phyloP scores from a whole-genome alignment of 352 stramenopile species.

The Phytopythium vexans region DNA sequence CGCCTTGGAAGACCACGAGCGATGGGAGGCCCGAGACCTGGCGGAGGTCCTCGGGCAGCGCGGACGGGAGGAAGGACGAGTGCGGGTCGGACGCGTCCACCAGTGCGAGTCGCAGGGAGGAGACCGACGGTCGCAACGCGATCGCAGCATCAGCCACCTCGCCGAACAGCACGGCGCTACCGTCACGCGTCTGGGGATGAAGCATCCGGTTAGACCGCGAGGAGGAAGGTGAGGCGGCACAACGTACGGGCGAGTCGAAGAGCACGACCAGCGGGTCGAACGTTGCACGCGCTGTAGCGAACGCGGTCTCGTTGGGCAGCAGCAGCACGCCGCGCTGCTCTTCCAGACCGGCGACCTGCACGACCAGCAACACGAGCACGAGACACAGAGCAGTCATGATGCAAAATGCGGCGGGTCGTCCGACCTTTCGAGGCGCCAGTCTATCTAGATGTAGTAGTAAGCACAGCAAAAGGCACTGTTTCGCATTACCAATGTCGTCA shows the following conservation, averaged over 20 bases:
- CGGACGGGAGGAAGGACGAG: neutral
- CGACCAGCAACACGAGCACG: neutral
- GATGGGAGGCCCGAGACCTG: slow-evolving; percentile 24
- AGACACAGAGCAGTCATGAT: too few species aligned
- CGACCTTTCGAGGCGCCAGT: too few species aligned
- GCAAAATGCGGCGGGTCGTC: too few species aligned
- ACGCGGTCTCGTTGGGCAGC: slow-evolving; percentile 14
- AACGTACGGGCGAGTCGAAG: slow-evolving; percentile 26
- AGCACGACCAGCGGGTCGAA: slow-evolving; percentile 39
- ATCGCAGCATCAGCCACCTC: slow-evolving; percentile 31
- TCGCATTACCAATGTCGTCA: neutral
- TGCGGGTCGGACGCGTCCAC: slow-evolving; percentile 19
- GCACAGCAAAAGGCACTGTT: too few species aligned
- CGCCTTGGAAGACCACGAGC: slow-evolving; percentile 24
- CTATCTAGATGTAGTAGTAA: too few species aligned
- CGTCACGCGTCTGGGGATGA: slow-evolving; percentile 12
- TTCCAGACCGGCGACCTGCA: slow-evolving; percentile 2
- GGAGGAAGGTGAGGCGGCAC: too few species aligned
- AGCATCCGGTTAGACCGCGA: neutral
- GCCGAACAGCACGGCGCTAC: slow-evolving; percentile 21
- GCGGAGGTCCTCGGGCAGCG: slow-evolving; percentile 1
- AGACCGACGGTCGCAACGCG: slow-evolving; percentile 13
- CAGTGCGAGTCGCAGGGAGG: slow-evolving; percentile 16
- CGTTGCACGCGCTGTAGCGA: slow-evolving; percentile 9
- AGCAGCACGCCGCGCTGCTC: slow-evolving; percentile 28